These are phyloP conservation scores for Neurospora sp. DNA, from an alignment of 2,329 filamentous ascomycete species.

Conservation along the genomic window DNA sequence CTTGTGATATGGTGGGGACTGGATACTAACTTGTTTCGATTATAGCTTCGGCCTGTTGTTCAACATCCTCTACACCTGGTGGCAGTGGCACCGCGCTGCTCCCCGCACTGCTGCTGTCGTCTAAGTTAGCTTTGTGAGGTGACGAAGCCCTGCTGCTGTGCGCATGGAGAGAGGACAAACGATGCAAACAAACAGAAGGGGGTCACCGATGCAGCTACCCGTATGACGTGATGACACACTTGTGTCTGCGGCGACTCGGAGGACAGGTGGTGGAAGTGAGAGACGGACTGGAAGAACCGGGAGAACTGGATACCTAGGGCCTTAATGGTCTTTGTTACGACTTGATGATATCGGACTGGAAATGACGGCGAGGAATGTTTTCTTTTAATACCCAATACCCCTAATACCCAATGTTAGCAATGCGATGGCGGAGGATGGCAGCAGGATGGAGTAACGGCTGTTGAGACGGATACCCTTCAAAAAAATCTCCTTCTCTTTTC, in stretches of 20 bases:
- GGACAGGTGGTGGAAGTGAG: not conserved
- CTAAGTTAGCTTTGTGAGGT: slow-evolving; percentile 5
- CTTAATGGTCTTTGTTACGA: not conserved
- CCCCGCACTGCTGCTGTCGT: slow-evolving; percentile 16
- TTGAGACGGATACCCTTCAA: not conserved
- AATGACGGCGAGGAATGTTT: not conserved
- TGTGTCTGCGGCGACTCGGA: not conserved
- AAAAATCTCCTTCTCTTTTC: not conserved
- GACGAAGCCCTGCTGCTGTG: not conserved
- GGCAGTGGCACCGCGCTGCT: slow-evolving; percentile 19
- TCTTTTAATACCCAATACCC: not conserved
- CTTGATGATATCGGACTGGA: not conserved
- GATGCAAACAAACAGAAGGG: not conserved
- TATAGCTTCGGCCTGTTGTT: slow-evolving; percentile 24
- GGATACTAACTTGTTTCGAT: not conserved
- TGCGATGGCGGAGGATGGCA: not conserved
- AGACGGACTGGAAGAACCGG: not conserved
- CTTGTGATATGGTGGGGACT: too few relatives aligned
- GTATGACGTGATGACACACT: not conserved
- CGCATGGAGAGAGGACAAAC: not conserved
- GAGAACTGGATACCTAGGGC: not conserved
- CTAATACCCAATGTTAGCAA: not conserved
- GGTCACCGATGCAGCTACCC: not conserved
- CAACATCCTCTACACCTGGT: slow-evolving; percentile 24
- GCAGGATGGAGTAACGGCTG: not conserved